Percentiles rank a stretch among this genome's conserved stretches.
phyloP scores from a whole-genome alignment of 2,329 filamentous ascomycete genomes.

The Orbilia javanica region DNA sequence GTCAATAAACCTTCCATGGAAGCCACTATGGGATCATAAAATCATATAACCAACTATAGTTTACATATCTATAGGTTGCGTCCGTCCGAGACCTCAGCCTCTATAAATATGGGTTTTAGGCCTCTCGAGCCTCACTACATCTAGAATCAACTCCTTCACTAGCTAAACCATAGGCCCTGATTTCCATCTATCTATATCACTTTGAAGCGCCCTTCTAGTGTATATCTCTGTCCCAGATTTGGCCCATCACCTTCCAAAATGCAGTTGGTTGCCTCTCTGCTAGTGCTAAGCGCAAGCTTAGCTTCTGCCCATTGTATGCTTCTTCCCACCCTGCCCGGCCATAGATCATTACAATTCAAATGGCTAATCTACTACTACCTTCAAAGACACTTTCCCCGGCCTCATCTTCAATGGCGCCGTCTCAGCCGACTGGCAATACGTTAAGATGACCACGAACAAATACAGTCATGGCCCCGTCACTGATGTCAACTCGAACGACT shows the following conservation, averaged over 20 bases:
- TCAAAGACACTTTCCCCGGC: conserved; percentile 64
- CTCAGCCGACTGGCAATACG: conserved; percentile 68
- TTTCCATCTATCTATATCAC: not conserved
- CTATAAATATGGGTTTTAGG: conserved; percentile 5
- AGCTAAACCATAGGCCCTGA: no score
- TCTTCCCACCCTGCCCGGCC: not conserved
- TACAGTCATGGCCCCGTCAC: conserved; percentile 65
- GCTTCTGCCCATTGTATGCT: conserved; percentile 51
- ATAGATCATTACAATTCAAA: not conserved
- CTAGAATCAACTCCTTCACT: not conserved
- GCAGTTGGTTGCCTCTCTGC: conserved; percentile 34
- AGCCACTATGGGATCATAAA: no score
- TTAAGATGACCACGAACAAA: conserved; percentile 66
- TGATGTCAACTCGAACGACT: conserved; percentile 65
- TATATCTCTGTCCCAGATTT: no score
- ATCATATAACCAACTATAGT: not conserved
- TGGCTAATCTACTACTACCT: not conserved
- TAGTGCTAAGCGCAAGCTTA: conserved; percentile 41
- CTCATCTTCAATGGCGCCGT: conserved; percentile 67
- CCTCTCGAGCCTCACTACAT: not conserved
- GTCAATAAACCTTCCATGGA: not conserved
- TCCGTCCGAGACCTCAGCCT: not conserved
- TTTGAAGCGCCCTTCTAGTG: no score
- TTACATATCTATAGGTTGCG: not conserved
- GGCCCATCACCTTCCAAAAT: conserved; percentile 32